Evolutionary conservation across 805 yeast genomes (phyloP), one percentile per base, ranked within the genome.

Genomic region (Saccharomyces kudriavzevii): DNA sequence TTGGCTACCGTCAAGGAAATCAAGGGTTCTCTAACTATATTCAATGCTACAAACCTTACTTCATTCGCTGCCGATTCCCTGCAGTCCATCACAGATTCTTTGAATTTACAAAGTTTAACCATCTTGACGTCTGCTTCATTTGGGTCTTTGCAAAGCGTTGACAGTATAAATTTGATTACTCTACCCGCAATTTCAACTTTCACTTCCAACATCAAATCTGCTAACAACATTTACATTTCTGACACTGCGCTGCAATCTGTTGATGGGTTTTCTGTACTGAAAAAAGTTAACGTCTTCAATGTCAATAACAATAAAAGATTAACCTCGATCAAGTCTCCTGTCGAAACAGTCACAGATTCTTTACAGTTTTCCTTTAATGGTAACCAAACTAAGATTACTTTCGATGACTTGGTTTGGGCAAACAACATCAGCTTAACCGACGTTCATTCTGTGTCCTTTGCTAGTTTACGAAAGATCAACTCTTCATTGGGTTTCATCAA

Each of bases 261-360:
- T 66, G 80, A 78, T 53, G 94, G 94, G 72, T 77, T 86, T 66
- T 57, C 70, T 31, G 70, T 71, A 60, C 74, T 78, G 59, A 63
- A 70, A 49, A 60, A 69, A 56, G 77, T 77, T 51, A 75, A 74
- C 56, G 80, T 79, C 50, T 84, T 85, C 76, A 78, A 92, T 77
- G 81, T 94, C 67, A 91, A 90, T 90, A 94, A 94, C 86, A 94
- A 94, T 83, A 76, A 72, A 61, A 80, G 84, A 70, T 81, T 94
- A 72, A 81, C 77, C 62, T 72, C 88, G 56, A 80, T 87, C 63
- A 80, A 85, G 69, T 83, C 92, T 51, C 82, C 81, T 58, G 80
- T 92, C 70, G 73, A 83, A 72, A 74, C 86, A 56, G 94, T 90
- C 59, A 80, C 92, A 57, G 81, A 81, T 70, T 70, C 84, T 58